Conservation (phyloP, 1,139 yeast genomes). For the Hyphopichia burtonii region DNA sequence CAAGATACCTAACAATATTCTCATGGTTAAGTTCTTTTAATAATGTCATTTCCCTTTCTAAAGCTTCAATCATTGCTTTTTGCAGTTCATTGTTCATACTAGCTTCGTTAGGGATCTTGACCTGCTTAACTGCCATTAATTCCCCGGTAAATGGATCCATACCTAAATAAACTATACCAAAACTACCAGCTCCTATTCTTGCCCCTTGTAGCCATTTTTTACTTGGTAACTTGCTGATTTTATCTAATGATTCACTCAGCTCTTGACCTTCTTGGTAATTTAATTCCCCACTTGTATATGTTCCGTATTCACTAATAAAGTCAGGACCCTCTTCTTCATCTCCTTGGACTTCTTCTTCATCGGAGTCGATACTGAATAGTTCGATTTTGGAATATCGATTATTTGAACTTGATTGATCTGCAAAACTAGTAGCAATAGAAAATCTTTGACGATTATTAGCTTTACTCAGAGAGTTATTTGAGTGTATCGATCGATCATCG, state of each 20-base stretch:
- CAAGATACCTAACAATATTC: slow-evolving; percentile 87
- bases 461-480: slow-evolving; percentile 10
- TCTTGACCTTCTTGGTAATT: slow-evolving; percentile 5
- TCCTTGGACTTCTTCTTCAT: slow-evolving; percentile 41
- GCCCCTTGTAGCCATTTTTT: slow-evolving; percentile 92
- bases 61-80: slow-evolving; percentile 72
- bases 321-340: slow-evolving; percentile 26
- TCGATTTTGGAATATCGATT: slow-evolving; percentile 52
- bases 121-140: slow-evolving; percentile 95
- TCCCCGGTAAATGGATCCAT: slow-evolving; percentile 93
- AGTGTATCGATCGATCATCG: slow-evolving; percentile 15
- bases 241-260: slow-evolving; percentile 5
- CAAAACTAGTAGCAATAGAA: slow-evolving; percentile 35
- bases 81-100: slow-evolving; percentile 40
- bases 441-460: slow-evolving; percentile 18
- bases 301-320: slow-evolving; percentile 16
- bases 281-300: slow-evolving; percentile 9
- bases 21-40: slow-evolving; percentile 83
- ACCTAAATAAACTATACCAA: slow-evolving; percentile 91
- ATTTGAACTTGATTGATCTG: slow-evolving; percentile 18
- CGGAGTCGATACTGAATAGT: slow-evolving; percentile 43
- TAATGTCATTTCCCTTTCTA: slow-evolving; percentile 80
- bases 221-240: slow-evolving; percentile 45
- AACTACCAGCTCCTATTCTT: slow-evolving; percentile 90
- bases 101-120: slow-evolving; percentile 57